Conservation (phyloP, 1,284 basidiomycete genomes). For the Phellopilus nigrolimitatus region DNA sequence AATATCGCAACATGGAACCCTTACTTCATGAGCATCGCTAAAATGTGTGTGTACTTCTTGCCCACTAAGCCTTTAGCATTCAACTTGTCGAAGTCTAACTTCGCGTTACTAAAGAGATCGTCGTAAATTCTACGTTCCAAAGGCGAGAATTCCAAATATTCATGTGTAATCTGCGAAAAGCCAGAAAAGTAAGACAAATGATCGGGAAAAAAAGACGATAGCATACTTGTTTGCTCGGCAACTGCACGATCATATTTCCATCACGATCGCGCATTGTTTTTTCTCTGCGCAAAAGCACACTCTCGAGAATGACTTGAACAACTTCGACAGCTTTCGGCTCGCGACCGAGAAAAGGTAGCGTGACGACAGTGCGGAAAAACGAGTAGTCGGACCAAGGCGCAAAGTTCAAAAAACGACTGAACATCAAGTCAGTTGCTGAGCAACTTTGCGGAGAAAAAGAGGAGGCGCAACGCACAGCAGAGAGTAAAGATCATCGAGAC, state of each 20-base stretch:
- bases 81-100: conserved; percentile 69
- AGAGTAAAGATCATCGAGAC: conserved; percentile 89
- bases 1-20: conserved; percentile 21
- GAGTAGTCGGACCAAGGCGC: conserved; percentile 90
- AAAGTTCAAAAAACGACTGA: conserved; percentile 82
- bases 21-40: conserved; percentile 88
- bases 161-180: conserved; percentile 49
- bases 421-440: not conserved
- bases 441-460: not conserved
- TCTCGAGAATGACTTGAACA: conserved; percentile 90
- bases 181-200: conserved; percentile 2
- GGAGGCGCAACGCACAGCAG: conserved; percentile 53
- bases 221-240: conserved; percentile 79
- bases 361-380: conserved; percentile 89
- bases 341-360: conserved; percentile 79
- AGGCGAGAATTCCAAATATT: conserved; percentile 71
- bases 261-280: conserved; percentile 90
- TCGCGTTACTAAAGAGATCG: conserved; percentile 63
- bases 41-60: conserved; percentile 85
- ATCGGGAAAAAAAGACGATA: not conserved
- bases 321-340: conserved; percentile 91
- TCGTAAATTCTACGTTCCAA: conserved; percentile 81
- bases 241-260: conserved; percentile 84
- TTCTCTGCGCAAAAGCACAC: conserved; percentile 85
- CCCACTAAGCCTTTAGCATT: conserved; percentile 73